These are phyloP conservation scores for Orbilia oligospora DNA, from an alignment of 2,329 filamentous ascomycete genomes.

Conservation along the genomic window DNA sequence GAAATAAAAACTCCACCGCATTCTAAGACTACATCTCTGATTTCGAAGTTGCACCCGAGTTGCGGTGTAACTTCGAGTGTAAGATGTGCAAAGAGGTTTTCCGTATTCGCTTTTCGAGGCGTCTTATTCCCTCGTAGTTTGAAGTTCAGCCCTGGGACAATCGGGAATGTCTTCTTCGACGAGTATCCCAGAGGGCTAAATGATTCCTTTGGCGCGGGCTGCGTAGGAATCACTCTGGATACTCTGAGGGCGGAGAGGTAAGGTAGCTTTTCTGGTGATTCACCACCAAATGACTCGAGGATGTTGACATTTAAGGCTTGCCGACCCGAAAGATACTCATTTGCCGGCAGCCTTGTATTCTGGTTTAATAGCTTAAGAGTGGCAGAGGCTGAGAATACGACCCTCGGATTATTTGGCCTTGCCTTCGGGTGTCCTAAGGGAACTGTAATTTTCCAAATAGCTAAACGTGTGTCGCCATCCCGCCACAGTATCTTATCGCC, in stretches of 20 bases:
- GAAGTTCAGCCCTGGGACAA: slow-evolving; percentile 79
- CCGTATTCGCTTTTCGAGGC: slow-evolving; percentile 72
- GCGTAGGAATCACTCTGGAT: slow-evolving; percentile 79
- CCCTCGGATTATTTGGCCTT: slow-evolving; percentile 65
- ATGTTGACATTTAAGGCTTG: slow-evolving; percentile 80
- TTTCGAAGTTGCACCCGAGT: slow-evolving; percentile 73
- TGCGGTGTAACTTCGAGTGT: slow-evolving; percentile 82
- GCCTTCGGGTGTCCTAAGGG: slow-evolving; percentile 64
- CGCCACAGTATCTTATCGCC: slow-evolving; percentile 64
- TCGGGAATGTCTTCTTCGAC: slow-evolving; percentile 75
- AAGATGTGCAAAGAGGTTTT: slow-evolving; percentile 78
- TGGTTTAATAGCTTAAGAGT: slow-evolving; percentile 71
- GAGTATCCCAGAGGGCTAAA: slow-evolving; percentile 77
- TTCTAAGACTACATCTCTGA: slow-evolving; percentile 62
- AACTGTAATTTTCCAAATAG: slow-evolving; percentile 64
- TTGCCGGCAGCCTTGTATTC: slow-evolving; percentile 68
- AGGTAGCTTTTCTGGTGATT: slow-evolving; percentile 76
- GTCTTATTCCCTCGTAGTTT: slow-evolving; percentile 78
- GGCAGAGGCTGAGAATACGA: slow-evolving; percentile 70
- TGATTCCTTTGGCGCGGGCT: slow-evolving; percentile 74
- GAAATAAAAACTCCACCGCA: slow-evolving; percentile 67
- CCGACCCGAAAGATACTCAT: slow-evolving; percentile 79
- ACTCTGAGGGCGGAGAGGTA: slow-evolving; percentile 81
- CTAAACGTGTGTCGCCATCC: slow-evolving; percentile 63
- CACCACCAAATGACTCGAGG: slow-evolving; percentile 79